phyloP scores from a whole-genome alignment of 1,284 basidiomycete genomes.

The Peniophora sp. region DNA sequence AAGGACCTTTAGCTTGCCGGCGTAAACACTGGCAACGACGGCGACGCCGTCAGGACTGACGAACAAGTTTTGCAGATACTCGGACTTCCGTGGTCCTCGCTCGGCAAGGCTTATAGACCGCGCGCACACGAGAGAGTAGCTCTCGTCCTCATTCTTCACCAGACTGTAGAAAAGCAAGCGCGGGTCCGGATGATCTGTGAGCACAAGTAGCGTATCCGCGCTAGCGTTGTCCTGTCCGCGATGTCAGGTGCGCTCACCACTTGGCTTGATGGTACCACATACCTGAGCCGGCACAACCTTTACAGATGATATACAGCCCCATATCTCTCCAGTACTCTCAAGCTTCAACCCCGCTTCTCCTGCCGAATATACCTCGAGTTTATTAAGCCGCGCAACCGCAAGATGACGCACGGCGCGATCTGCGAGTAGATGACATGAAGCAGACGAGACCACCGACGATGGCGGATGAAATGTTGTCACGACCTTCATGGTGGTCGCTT shows the following conservation, averaged over 20 bases:
- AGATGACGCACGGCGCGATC: slow-evolving; percentile 46
- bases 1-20: slow-evolving; percentile 60
- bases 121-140: slow-evolving; percentile 28
- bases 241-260: slow-evolving; percentile 5
- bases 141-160: slow-evolving; percentile 24
- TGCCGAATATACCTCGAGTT: slow-evolving; percentile 58
- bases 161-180: slow-evolving; percentile 45
- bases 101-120: slow-evolving; percentile 47
- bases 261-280: slow-evolving; percentile 15
- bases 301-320: slow-evolving; percentile 55
- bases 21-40: slow-evolving; percentile 58
- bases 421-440: slow-evolving; percentile 45
- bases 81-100: slow-evolving; percentile 45
- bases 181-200: slow-evolving; percentile 69
- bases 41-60: slow-evolving; percentile 53
- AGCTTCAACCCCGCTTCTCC: slow-evolving; percentile 46
- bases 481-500: slow-evolving; percentile 41
- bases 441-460: slow-evolving; percentile 49
- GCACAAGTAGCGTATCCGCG: slow-evolving; percentile 47
- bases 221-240: slow-evolving; percentile 28
- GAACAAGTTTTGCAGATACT: slow-evolving; percentile 59
- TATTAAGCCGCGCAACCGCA: slow-evolving; percentile 56
- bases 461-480: slow-evolving; percentile 56
- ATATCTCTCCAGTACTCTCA: slow-evolving; percentile 52
- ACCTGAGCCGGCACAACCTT: slow-evolving; percentile 47